A percentile compares a stretch with the other conserved stretches of the same genome.
Evolutionary conservation across 2,329 filamentous ascomycete species (phyloP).

Genomic region (Diaporthe australafricana): DNA sequence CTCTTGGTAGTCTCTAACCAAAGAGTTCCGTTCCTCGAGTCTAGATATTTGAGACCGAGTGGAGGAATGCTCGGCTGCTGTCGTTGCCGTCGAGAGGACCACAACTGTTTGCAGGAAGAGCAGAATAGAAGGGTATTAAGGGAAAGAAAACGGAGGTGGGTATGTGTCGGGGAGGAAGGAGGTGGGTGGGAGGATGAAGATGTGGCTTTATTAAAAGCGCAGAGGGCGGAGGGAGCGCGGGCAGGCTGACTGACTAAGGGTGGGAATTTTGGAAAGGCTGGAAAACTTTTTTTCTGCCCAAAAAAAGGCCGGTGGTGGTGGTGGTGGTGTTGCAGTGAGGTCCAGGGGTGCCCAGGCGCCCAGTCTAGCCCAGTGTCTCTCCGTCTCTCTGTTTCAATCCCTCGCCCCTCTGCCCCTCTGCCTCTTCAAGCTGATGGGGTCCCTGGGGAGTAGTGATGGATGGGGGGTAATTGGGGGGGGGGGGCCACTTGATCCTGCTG

Average conservation of each 20-base stretch:
- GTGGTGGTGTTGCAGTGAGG: constrained; percentile 6
- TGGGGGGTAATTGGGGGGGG: constrained; percentile 1
- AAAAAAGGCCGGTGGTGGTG: constrained; percentile 34
- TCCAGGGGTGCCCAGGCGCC: not conserved
- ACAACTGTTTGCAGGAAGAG: constrained; percentile 28
- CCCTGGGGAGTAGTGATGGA: not conserved
- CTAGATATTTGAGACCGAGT: constrained; percentile 44
- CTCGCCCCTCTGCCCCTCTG: not conserved
- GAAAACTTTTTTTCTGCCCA: constrained; percentile 42
- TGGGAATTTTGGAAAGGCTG: constrained; percentile 35
- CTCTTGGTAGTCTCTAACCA: constrained; percentile 38
- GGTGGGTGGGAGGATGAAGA: constrained; percentile 18
- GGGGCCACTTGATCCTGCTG: constrained; percentile 14
- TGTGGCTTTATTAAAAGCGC: constrained; percentile 29
- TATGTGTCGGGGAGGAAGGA: constrained; percentile 15
- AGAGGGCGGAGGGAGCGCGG: constrained; percentile 20
- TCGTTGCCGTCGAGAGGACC: constrained; percentile 45
- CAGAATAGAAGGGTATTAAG: constrained; percentile 30
- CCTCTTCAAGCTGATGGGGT: not conserved
- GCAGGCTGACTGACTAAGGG: constrained; percentile 31
- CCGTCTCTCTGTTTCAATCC: constrained; percentile 3
- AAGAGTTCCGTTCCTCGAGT: constrained; percentile 41
- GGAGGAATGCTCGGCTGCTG: constrained; percentile 41
- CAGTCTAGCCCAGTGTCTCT: constrained; percentile 6
- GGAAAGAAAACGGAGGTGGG: constrained; percentile 33